A percentile compares a stretch with the other conserved stretches of the same genome.
These are phyloP conservation scores for Neophaeococcomyces aloes DNA, from an alignment of 2,329 filamentous ascomycete genomes.

Conservation along the genomic window DNA sequence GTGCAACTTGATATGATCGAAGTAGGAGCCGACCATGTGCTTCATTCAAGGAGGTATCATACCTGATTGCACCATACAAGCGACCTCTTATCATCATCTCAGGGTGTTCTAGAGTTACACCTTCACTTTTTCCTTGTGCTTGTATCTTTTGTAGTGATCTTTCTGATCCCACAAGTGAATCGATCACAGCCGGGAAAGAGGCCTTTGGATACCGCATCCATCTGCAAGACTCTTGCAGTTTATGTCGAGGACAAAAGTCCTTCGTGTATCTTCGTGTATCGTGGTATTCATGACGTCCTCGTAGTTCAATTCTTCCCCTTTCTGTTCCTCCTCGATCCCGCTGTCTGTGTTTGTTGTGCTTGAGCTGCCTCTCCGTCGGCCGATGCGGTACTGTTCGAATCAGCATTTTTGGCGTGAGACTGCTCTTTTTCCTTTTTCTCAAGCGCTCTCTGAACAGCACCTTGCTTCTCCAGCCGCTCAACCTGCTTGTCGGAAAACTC, in stretches of 20 bases:
- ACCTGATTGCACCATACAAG: slow-evolving; percentile 15
- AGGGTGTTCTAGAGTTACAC: slow-evolving; percentile 1
- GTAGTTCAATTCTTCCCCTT: slow-evolving; percentile 2
- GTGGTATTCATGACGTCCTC: background rate
- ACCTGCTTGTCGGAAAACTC: slow-evolving; percentile 77
- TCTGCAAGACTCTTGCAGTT: too few species aligned
- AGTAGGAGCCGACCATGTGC: slow-evolving; percentile 10
- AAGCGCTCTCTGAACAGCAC: slow-evolving; percentile 51
- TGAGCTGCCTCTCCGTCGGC: background rate
- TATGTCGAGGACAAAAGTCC: too few species aligned
- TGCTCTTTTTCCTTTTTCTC: slow-evolving; percentile 43
- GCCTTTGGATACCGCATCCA: too few species aligned
- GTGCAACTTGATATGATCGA: too few species aligned
- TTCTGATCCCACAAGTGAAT: too few species aligned
- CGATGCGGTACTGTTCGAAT: slow-evolving; percentile 13
- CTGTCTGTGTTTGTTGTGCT: background rate
- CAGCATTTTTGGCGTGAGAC: slow-evolving; percentile 16
- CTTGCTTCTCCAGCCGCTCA: slow-evolving; percentile 68
- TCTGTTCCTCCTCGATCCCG: slow-evolving; percentile 2
- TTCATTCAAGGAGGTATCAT: slow-evolving; percentile 10
- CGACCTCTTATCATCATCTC: slow-evolving; percentile 12
- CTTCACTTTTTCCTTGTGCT: too few species aligned
- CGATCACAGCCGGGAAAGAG: too few species aligned
- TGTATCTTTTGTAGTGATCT: too few species aligned
- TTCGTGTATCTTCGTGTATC: too few species aligned